Evolutionary conservation across 2,329 filamentous ascomycete genomes (phyloP).

Genomic region (Tolypocladium guangdongense): DNA sequence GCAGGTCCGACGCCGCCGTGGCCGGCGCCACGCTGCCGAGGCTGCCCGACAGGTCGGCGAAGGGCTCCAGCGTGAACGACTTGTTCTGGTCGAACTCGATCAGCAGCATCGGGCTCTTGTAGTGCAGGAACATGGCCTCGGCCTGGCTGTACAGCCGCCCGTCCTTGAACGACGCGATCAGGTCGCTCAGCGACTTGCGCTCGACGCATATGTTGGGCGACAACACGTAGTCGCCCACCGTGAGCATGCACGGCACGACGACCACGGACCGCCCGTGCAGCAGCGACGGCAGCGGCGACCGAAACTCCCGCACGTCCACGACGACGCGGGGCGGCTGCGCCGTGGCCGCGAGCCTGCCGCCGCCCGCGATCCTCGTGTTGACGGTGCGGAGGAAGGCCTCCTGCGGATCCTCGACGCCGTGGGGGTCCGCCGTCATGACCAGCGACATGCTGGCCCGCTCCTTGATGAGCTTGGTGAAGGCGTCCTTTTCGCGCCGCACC

Average conservation of each 20-base stretch:
- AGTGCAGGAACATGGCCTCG: constrained; percentile 90
- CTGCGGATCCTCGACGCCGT: constrained; percentile 67
- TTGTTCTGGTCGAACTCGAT: constrained; percentile 98
- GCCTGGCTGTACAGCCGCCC: constrained; percentile 86
- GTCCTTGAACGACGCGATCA: constrained; percentile 85
- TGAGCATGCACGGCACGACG: constrained; percentile 89
- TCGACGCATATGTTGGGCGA: constrained; percentile 88
- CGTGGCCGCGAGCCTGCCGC: constrained; percentile 73
- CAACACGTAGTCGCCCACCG: constrained; percentile 91
- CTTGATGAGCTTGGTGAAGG: constrained; percentile 88
- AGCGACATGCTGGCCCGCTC: constrained; percentile 90
- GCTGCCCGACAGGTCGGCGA: constrained; percentile 56
- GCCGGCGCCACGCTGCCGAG: constrained; percentile 51
- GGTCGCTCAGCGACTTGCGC: constrained; percentile 82
- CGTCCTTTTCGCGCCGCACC: constrained; percentile 90
- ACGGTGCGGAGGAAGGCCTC: constrained; percentile 89
- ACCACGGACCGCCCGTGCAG: constrained; percentile 82
- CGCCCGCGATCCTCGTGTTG: constrained; percentile 93
- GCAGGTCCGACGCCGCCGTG: constrained; percentile 58
- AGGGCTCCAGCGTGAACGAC: constrained; percentile 84
- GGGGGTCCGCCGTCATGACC: constrained; percentile 64
- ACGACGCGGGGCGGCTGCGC: constrained; percentile 82
- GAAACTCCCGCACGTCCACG: constrained; percentile 92
- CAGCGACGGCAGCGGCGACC: constrained; percentile 82
- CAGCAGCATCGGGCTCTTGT: constrained; percentile 78